These are phyloP conservation scores for Zygosaccharomyces bisporus DNA, from an alignment of 805 yeast species.

Conservation along the genomic window DNA sequence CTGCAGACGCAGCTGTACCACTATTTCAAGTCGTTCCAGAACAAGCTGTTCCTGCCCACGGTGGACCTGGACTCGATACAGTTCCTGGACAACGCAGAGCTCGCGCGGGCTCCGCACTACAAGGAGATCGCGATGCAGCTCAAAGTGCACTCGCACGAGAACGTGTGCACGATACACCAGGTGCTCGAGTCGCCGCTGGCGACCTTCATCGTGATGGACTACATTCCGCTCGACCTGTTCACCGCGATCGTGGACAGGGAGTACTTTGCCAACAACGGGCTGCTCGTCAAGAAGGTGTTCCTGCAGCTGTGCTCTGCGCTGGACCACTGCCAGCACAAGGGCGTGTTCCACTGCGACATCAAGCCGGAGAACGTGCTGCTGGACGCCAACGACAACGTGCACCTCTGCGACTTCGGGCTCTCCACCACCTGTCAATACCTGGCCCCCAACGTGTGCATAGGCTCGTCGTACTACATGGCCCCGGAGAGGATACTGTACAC, in stretches of 20 bases:
- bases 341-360: constrained; percentile 89
- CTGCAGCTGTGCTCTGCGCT: constrained; percentile 79
- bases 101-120: constrained; percentile 37
- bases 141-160: constrained; percentile 72
- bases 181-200: constrained; percentile 60
- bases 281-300: constrained; percentile 53
- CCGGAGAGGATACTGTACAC: constrained; percentile 60
- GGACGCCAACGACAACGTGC: constrained; percentile 51
- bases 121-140: constrained; percentile 73
- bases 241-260: constrained; percentile 75
- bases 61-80: constrained; percentile 28
- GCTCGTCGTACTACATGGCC: constrained; percentile 88
- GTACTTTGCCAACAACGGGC: constrained; percentile 52
- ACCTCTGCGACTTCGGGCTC: constrained; percentile 84
- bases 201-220: constrained; percentile 76
- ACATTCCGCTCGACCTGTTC: constrained; percentile 81
- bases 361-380: constrained; percentile 93
- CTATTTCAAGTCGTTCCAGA: constrained; percentile 23
- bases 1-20: constrained; percentile 29
- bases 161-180: constrained; percentile 70
- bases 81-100: constrained; percentile 36
- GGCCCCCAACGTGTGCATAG: constrained; percentile 73
- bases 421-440: constrained; percentile 60
- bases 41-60: constrained; percentile 25
- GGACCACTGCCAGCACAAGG: constrained; percentile 72